These are phyloP conservation scores for Coemansia sp. DNA, from an alignment of 192 early-diverging fungal genomes.

Conservation along the genomic window DNA sequence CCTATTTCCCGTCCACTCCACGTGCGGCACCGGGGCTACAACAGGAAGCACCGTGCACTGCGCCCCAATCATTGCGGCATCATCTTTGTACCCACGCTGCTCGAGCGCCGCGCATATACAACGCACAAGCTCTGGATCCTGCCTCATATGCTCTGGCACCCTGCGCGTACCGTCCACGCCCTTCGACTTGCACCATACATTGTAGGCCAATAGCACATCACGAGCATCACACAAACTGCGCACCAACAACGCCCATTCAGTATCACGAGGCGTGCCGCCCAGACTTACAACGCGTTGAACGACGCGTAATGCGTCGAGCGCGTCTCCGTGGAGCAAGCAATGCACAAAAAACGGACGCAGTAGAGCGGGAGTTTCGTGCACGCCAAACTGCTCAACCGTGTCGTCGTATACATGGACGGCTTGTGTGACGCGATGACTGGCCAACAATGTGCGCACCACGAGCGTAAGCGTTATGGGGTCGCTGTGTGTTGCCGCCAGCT, in stretches of 20 bases:
- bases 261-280: constrained; percentile 12
- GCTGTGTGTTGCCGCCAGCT: constrained; percentile 15
- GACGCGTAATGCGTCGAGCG: neutral
- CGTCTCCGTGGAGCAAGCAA: constrained; percentile 5
- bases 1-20: neutral
- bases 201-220: neutral
- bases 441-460: constrained; percentile 24
- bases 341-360: constrained; percentile 14
- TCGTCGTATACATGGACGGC: constrained; percentile 23
- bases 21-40: neutral
- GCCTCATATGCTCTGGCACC: neutral
- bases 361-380: constrained; percentile 4
- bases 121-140: neutral
- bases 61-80: neutral
- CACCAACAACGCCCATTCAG: constrained; percentile 16
- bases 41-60: too few species aligned
- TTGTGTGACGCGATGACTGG: constrained; percentile 16
- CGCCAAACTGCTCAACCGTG: constrained; percentile 3
- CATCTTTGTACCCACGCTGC: neutral
- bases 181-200: neutral
- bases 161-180: neutral
- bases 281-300: constrained; percentile 6
- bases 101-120: neutral
- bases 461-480: constrained; percentile 32
- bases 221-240: neutral